A percentile compares a stretch with the other conserved stretches of the same genome.
These are phyloP conservation scores for Dothideomycetidae sp. DNA, from an alignment of 2,329 filamentous ascomycete species.

Conservation along the genomic window DNA sequence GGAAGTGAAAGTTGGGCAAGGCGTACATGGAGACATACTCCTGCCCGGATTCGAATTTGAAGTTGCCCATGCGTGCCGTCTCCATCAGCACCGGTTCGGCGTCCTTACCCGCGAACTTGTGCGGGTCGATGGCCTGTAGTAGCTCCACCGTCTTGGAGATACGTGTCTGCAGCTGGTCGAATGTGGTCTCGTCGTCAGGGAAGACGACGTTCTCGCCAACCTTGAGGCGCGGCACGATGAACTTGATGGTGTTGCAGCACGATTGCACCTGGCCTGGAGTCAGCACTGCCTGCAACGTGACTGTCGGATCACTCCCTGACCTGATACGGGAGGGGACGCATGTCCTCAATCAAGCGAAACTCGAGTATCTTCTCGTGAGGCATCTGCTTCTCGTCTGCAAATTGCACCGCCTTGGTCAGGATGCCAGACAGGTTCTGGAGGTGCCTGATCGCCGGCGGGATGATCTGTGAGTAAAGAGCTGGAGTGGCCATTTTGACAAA, in stretches of 20 bases:
- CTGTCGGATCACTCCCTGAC: neutral
- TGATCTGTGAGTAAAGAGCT: neutral
- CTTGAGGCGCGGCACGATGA: constrained; percentile 48
- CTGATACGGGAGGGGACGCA: neutral
- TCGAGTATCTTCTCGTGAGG: neutral
- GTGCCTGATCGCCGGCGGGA: neutral
- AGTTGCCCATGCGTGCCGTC: constrained; percentile 4
- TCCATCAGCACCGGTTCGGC: constrained; percentile 4
- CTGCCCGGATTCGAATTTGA: constrained; percentile 31
- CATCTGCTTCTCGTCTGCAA: neutral
- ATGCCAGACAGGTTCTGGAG: neutral
- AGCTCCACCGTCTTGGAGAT: constrained; percentile 5
- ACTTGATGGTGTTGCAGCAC: constrained; percentile 39
- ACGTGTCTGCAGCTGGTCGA: constrained; percentile 35
- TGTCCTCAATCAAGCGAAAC: neutral
- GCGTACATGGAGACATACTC: constrained; percentile 3
- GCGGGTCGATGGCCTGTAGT: neutral
- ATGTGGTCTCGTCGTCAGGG: constrained; percentile 49
- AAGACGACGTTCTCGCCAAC: constrained; percentile 37
- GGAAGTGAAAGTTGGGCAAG: constrained; percentile 6
- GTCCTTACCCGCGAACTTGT: neutral
- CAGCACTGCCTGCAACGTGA: neutral
- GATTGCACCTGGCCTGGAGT: constrained; percentile 7
- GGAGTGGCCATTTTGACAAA: neutral
- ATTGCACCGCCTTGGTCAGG: neutral